Percentiles rank a stretch among this genome's conserved stretches.
These are phyloP conservation scores for Fusarium miscanthi DNA, from an alignment of 2,329 filamentous ascomycete genomes.

Conservation along the genomic window DNA sequence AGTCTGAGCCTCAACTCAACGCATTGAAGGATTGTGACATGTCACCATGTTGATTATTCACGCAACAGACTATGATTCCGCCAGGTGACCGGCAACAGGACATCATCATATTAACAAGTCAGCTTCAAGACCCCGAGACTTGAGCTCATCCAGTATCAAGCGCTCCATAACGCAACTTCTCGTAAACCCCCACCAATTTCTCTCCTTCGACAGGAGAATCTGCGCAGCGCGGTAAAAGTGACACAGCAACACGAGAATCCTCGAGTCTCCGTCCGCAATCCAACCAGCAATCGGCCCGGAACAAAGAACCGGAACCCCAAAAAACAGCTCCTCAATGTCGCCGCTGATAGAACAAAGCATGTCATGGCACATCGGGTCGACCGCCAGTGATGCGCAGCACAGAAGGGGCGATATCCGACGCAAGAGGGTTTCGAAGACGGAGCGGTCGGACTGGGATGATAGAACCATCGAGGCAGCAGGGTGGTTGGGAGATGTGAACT, in stretches of 20 bases:
- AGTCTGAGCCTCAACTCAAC: neutral
- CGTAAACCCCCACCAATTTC: neutral
- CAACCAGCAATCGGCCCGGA: neutral
- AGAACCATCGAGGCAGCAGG: neutral
- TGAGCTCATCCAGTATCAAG: neutral
- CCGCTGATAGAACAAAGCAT: fast-evolving
- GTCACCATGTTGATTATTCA: neutral
- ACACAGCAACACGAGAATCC: neutral
- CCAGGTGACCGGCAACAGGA: too few species aligned
- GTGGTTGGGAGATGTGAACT: neutral
- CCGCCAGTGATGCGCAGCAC: neutral
- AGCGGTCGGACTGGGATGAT: neutral
- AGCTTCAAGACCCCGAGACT: neutral
- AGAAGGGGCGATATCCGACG: neutral
- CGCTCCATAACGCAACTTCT: neutral
- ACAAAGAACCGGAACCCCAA: neutral
- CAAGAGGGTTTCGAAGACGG: neutral
- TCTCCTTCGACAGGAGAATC: fast-evolving
- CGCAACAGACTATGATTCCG: too few species aligned
- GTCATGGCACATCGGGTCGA: fast-evolving
- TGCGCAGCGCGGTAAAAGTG: neutral
- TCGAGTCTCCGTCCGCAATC: neutral
- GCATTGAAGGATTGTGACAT: neutral
- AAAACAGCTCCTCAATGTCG: neutral
- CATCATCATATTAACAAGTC: neutral